Evolutionary conservation across 208 protist genomes (phyloP).

Genomic region (Acanthamoeba divionensis): DNA sequence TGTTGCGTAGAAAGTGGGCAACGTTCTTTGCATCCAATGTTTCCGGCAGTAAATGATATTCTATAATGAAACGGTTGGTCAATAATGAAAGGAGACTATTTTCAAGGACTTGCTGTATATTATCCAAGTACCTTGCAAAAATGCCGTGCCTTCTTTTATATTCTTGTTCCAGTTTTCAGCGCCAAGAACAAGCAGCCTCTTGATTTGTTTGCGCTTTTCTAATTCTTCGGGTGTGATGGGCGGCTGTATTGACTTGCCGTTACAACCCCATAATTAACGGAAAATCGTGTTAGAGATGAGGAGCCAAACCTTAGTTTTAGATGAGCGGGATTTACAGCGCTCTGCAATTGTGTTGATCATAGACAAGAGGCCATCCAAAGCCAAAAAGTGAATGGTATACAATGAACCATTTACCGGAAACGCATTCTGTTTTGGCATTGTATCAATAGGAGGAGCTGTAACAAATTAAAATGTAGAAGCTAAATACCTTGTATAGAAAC

Average conservation of each 20-base stretch:
- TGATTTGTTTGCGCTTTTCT: slow-evolving; percentile 46
- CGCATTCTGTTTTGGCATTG: slow-evolving; percentile 34
- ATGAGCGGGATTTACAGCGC: slow-evolving; percentile 45
- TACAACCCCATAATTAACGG: too few species aligned
- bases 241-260: slow-evolving; percentile 60
- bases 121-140: slow-evolving; percentile 19
- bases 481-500: slow-evolving; percentile 73
- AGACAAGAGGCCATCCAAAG: slow-evolving; percentile 58
- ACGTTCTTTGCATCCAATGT: neutral
- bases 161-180: slow-evolving; percentile 50
- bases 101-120: neutral
- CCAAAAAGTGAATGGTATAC: slow-evolving; percentile 58
- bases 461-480: neutral
- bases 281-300: too few species aligned
- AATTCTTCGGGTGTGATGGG: neutral
- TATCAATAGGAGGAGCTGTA: neutral
- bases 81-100: neutral
- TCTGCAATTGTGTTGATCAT: slow-evolving; percentile 22
- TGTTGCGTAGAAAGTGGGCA: slow-evolving; percentile 6
- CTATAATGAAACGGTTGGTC: neutral
- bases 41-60: slow-evolving; percentile 27
- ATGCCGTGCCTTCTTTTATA: slow-evolving; percentile 14
- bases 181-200: neutral
- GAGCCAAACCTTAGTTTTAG: too few species aligned
- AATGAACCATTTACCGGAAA: slow-evolving; percentile 51